Base-by-base conservation (phyloP, 2,329 filamentous ascomycete genomes). In the Scytalidium sp. region DNA sequence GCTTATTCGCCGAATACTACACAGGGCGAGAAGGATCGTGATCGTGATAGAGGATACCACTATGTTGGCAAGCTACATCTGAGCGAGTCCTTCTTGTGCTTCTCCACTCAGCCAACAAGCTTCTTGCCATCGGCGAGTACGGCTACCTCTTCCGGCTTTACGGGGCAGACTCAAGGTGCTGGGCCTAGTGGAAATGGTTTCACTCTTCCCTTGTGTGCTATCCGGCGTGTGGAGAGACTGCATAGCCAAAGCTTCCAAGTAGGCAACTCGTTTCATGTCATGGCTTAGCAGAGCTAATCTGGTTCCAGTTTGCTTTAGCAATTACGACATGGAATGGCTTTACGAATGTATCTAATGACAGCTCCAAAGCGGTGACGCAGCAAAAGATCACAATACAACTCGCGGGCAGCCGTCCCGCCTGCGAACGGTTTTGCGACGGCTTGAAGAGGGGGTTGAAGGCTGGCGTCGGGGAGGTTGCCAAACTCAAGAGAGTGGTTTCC, bases 171-270 rank as follows among this genome's bases (percentile, higher is more conserved):
- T 22, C 88, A 96, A 65, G 91, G 94, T 51, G 90, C 89, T 19
- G 94, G 94, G 0, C 93, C 94, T 3, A 89, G 90, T 49, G 93
- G 92, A 36, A 97, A 97, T 75, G 94, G 94, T 52, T 97, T 99
- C 69, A 97, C 90, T 2, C 83, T 97, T 49, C 94, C 94, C 3
- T 79, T 99, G 19, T 97, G 89, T 68, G 88, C 90, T 46, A 93
- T 99, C 60, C 81, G 94, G 55, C 80, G 92, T 46, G 94, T 99
- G 19, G 94, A 99, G 73, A 81, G 94, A 50, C 75, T 99, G 50
- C 93, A 96, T 64, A 97, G 90, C 63, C 89, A 95, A 63, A 94
- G 86, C 58, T 94, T 95, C 66, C 82, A 85, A 71, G 79, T 83
- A 70, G 56, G 62, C 36, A 17, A 32, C 43, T 47, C 41, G 39